phyloP scores from a whole-genome alignment of 1,139 yeast genomes.

The Pichia sp. region DNA sequence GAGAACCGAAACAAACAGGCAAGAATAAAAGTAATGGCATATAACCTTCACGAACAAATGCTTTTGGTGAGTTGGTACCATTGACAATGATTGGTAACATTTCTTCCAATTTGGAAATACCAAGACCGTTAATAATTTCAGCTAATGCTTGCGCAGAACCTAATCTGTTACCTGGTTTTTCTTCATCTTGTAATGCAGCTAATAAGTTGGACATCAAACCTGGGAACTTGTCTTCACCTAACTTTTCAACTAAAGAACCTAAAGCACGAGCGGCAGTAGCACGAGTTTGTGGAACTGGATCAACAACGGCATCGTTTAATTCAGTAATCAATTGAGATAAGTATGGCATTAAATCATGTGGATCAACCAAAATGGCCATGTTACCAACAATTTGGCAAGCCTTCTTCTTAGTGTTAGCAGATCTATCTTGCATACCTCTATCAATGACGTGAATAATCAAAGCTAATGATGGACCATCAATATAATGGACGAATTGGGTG shows the following conservation, averaged over 20 bases:
- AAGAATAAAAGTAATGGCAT: slow-evolving; percentile 87
- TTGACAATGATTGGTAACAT: slow-evolving; percentile 75
- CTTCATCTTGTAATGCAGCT: slow-evolving; percentile 72
- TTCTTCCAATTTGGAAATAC: slow-evolving; percentile 83
- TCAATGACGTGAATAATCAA: slow-evolving; percentile 91
- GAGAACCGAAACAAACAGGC: slow-evolving; percentile 94
- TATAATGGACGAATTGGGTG: slow-evolving; percentile 95
- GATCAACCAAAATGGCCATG: slow-evolving; percentile 94
- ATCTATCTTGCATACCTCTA: slow-evolving; percentile 92
- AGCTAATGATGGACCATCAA: slow-evolving; percentile 97
- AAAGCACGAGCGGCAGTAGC: slow-evolving; percentile 98
- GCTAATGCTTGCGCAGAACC: slow-evolving; percentile 98
- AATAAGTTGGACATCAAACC: slow-evolving; percentile 81
- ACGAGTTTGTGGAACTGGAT: slow-evolving; percentile 96
- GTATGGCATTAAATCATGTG: slow-evolving; percentile 83
- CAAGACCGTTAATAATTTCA: slow-evolving; percentile 91
- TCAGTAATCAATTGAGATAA: slow-evolving; percentile 74
- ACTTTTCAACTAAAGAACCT: slow-evolving; percentile 92
- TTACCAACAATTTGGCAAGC: slow-evolving; percentile 99
- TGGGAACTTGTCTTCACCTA: slow-evolving; percentile 97
- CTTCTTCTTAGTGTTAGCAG: slow-evolving; percentile 88
- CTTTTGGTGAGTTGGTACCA: slow-evolving; percentile 65
- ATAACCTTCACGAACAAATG: slow-evolving; percentile 85
- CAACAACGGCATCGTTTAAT: slow-evolving; percentile 94
- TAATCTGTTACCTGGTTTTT: slow-evolving; percentile 86